Percentiles rank a stretch among this genome's conserved stretches.
These are phyloP conservation scores for Logfia minima DNA, from an alignment of 129 eudicot species.

Conservation along the genomic window DNA sequence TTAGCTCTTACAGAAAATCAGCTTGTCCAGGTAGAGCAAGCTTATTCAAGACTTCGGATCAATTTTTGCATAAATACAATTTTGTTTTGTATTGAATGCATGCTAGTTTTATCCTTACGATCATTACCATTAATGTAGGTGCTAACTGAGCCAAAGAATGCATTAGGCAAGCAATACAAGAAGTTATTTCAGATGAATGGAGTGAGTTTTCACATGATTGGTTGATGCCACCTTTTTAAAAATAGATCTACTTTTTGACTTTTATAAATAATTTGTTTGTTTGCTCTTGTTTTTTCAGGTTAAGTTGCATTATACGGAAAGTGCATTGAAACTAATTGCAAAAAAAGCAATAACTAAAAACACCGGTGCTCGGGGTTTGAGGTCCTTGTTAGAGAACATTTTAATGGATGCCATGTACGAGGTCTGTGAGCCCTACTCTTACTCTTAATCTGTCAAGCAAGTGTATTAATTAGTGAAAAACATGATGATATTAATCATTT, in stretches of 20 bases:
- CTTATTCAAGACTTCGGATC: neutral
- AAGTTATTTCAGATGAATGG: conserved; percentile 38
- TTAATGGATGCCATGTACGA: conserved; percentile 88
- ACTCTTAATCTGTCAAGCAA: neutral
- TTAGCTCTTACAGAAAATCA: conserved; percentile 77
- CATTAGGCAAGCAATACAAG: conserved; percentile 77
- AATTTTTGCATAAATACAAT: neutral
- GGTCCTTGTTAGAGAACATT: conserved; percentile 65
- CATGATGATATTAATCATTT: neutral
- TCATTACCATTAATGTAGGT: conserved; percentile 40
- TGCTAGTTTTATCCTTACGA: conserved; percentile 5
- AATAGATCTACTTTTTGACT: neutral
- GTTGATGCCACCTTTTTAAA: no score
- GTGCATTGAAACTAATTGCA: conserved; percentile 66
- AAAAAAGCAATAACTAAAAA: conserved; percentile 66
- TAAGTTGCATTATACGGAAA: conserved; percentile 66
- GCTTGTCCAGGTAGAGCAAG: conserved; percentile 63
- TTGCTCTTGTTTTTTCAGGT: conserved; percentile 39
- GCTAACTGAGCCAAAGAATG: conserved; percentile 78
- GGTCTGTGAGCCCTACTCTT: conserved; percentile 36
- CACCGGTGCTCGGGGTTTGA: conserved; percentile 79
- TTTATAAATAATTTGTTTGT: conserved; percentile 15
- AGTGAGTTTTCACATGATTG: conserved; percentile 36
- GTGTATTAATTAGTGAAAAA: neutral
- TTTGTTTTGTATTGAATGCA: no score